Evolutionary conservation across 2,329 filamentous ascomycete species (phyloP).

Genomic region (Coniella lustricola): DNA sequence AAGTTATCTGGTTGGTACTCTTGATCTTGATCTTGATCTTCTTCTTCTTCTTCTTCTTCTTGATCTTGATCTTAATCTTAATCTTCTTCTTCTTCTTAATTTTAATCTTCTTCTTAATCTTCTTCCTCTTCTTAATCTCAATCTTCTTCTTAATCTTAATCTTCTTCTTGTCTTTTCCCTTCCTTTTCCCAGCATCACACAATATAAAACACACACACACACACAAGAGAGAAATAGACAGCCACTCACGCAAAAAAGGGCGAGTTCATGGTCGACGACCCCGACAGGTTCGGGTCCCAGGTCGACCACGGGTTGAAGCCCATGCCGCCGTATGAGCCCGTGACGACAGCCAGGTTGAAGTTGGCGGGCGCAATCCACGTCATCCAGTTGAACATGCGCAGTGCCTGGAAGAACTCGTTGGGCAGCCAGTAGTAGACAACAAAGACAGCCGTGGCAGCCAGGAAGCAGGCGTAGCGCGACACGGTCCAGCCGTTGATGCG

Average conservation of each 20-base stretch:
- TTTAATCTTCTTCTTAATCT: too few species aligned
- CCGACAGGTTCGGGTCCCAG: conserved; percentile 27
- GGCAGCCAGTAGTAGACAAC: conserved; percentile 10
- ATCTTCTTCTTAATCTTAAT: not conserved
- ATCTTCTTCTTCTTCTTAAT: too few species aligned
- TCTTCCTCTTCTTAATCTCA: not conserved
- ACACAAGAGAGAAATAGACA: not conserved
- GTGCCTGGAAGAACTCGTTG: conserved; percentile 2
- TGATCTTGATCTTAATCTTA: too few species aligned
- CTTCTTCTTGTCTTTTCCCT: not conserved
- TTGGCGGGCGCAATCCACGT: conserved; percentile 10
- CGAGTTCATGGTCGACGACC: not conserved
- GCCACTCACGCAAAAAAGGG: conserved; percentile 3
- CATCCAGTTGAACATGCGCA: conserved; percentile 9
- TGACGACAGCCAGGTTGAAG: conserved; percentile 22
- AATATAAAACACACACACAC: too few species aligned
- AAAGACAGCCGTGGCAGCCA: not conserved
- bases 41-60: too few species aligned
- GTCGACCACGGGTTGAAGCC: conserved; percentile 32
- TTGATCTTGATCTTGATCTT: too few species aligned
- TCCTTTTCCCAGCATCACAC: too few species aligned
- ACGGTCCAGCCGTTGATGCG: conserved; percentile 10
- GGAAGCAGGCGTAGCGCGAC: conserved; percentile 8
- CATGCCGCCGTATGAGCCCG: conserved; percentile 28
- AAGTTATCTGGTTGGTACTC: too few species aligned